A percentile compares a stretch with the other conserved stretches of the same genome.
These are phyloP conservation scores for Juglanconis juglandina DNA, from an alignment of 2,329 filamentous ascomycete species.

Conservation along the genomic window DNA sequence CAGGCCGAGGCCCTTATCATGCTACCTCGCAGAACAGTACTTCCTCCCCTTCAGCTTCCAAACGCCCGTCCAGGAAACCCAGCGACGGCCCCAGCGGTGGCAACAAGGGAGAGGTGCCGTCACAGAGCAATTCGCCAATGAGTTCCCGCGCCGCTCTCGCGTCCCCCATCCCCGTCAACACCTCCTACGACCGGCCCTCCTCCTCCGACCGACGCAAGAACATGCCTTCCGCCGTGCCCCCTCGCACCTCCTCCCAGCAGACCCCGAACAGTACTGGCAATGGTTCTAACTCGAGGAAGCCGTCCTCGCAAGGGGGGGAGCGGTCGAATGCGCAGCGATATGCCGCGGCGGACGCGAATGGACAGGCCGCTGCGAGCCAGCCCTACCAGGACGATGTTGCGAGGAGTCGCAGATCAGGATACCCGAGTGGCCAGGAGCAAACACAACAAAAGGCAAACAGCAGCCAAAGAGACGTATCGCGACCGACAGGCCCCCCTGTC, in stretches of 20 bases:
- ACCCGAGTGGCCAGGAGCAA: conserved; percentile 34
- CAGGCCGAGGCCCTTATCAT: conserved; percentile 56
- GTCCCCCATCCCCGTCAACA: conserved; percentile 37
- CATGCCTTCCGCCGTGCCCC: conserved; percentile 71
- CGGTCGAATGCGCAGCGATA: conserved; percentile 12
- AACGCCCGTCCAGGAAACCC: conserved; percentile 42
- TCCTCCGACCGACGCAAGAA: conserved; percentile 53
- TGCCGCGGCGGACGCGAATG: conserved; percentile 30
- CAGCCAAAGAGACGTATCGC: conserved; percentile 36
- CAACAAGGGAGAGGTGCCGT: conserved; percentile 17
- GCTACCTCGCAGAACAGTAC: conserved; percentile 44
- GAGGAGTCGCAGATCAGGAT: conserved; percentile 37
- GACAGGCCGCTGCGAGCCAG: conserved; percentile 31
- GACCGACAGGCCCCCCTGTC: conserved; percentile 28
- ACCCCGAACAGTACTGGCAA: conserved; percentile 31
- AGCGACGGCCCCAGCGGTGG: conserved; percentile 11
- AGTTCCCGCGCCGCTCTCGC: conserved; percentile 45
- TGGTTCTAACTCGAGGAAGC: conserved; percentile 42
- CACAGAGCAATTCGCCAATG: conserved; percentile 41
- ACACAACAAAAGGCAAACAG: conserved; percentile 34
- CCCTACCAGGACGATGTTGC: conserved; percentile 32
- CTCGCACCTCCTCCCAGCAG: conserved; percentile 73
- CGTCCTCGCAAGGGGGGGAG: conserved; percentile 26
- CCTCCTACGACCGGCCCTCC: conserved; percentile 38
- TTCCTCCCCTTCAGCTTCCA: conserved; percentile 49